Conservation (phyloP, 768 basidiomycete genomes). For the Russula brevipes region DNA sequence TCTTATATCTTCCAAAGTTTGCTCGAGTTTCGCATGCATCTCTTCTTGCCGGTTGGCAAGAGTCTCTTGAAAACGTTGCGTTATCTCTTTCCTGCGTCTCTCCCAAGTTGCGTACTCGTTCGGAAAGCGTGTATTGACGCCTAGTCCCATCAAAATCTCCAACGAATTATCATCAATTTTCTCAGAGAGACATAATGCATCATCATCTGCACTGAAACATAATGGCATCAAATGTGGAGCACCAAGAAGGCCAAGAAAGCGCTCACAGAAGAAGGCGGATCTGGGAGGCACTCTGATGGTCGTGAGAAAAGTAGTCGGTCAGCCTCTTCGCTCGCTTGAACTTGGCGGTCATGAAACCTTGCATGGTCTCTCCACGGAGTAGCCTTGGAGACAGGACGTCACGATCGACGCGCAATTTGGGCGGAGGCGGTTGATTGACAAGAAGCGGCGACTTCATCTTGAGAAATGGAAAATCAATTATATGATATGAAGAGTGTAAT, state of each 20-base stretch:
- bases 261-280: constrained; percentile 13
- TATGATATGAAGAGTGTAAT: too few species aligned
- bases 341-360: constrained; percentile 23
- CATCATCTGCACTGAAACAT: constrained; percentile 8
- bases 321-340: constrained; percentile 5
- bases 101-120: constrained; percentile 4
- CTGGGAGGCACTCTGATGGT: neutral
- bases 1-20: neutral
- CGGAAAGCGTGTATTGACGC: neutral
- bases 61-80: neutral
- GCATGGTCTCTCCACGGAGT: constrained; percentile 23
- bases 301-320: neutral
- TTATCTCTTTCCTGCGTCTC: neutral
- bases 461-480: neutral
- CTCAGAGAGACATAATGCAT: constrained; percentile 11
- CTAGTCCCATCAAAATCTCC: constrained; percentile 1
- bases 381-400: constrained; percentile 7
- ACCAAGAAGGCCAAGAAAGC: too few species aligned
- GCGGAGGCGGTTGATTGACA: neutral
- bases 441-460: constrained; percentile 8
- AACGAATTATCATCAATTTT: constrained; percentile 13
- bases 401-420: neutral
- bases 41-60: neutral
- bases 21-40: neutral
- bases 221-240: neutral